Conservation (phyloP, 176 grass and related monocot species). For the Zoysia pacifica region DNA sequence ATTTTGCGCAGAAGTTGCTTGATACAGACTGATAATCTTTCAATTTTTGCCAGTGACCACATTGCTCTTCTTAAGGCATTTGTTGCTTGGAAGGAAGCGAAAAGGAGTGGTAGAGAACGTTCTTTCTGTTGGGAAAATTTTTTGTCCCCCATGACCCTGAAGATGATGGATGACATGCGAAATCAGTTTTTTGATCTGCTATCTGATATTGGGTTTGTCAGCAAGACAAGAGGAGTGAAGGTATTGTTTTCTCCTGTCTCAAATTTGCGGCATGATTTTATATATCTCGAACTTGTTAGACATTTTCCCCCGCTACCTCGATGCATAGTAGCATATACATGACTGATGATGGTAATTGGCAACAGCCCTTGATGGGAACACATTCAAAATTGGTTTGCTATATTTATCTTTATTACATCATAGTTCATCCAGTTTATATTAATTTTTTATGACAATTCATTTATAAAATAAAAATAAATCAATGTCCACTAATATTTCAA, state of each 20-base stretch:
- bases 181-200: constrained; percentile 91
- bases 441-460: constrained; percentile 1
- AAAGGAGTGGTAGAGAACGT: constrained; percentile 66
- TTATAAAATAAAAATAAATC: not conserved
- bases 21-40: constrained; percentile 35
- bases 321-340: not conserved
- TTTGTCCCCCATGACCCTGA: constrained; percentile 72
- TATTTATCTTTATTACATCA: not conserved
- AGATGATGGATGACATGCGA: constrained; percentile 97
- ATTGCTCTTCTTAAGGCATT: constrained; percentile 89
- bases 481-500: not conserved
- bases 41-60: constrained; percentile 68
- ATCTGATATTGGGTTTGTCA: constrained; percentile 93
- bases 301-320: not conserved
- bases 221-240: constrained; percentile 70
- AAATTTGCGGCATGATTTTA: not conserved
- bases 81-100: constrained; percentile 87
- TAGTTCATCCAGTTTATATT: not conserved
- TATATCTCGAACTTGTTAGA: not conserved
- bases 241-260: constrained; percentile 40
- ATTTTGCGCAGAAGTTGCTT: not conserved
- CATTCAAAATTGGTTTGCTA: not conserved
- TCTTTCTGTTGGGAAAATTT: constrained; percentile 97
- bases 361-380: not conserved
- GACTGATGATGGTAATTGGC: not conserved